A percentile compares a stretch with the other conserved stretches of the same genome.
These are phyloP conservation scores for Septoria petroselini DNA, from an alignment of 2,329 filamentous ascomycete species.

Conservation along the genomic window DNA sequence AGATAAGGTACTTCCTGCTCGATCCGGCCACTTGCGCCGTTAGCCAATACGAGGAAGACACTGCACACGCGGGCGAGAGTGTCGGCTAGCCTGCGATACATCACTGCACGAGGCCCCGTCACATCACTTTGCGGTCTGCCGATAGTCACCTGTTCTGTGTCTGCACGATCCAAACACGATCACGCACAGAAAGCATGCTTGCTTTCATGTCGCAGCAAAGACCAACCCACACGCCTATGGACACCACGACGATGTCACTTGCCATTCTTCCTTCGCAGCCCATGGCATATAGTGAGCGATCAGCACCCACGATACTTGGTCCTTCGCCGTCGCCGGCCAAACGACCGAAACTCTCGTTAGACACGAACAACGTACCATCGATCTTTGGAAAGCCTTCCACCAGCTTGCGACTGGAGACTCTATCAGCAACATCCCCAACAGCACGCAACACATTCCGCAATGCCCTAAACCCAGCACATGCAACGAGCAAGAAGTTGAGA, in stretches of 20 bases:
- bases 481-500: not conserved
- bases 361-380: constrained; percentile 49
- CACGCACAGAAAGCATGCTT: constrained; percentile 32
- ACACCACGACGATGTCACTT: constrained; percentile 45
- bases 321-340: constrained; percentile 33
- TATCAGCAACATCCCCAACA: constrained; percentile 59
- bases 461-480: constrained; percentile 49
- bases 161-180: constrained; percentile 1
- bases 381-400: constrained; percentile 56
- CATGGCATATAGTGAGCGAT: constrained; percentile 29
- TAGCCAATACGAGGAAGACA: constrained; percentile 11
- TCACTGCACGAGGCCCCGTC: constrained; percentile 6
- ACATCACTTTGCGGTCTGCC: not conserved
- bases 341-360: constrained; percentile 59
- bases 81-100: constrained; percentile 7
- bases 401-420: constrained; percentile 52
- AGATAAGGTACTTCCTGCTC: constrained; percentile 4
- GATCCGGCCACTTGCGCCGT: constrained; percentile 6
- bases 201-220: constrained; percentile 32
- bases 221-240: constrained; percentile 29
- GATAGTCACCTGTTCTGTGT: not conserved
- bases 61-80: constrained; percentile 9
- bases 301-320: constrained; percentile 22
- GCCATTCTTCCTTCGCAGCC: constrained; percentile 41
- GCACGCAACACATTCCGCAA: constrained; percentile 61